Conservation (phyloP, 257 asterid genomes). For the Plantago major region DNA sequence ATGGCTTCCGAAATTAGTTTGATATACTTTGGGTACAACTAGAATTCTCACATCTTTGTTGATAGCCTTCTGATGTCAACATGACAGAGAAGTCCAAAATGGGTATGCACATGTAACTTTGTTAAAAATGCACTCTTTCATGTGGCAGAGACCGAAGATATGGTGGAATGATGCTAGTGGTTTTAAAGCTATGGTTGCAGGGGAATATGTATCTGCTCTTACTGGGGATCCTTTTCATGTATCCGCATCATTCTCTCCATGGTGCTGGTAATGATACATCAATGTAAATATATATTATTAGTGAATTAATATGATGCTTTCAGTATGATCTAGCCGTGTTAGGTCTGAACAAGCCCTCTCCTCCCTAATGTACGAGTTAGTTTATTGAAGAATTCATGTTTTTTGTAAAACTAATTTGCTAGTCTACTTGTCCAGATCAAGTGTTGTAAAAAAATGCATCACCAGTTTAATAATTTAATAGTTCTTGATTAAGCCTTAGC, state of each 20-base stretch:
- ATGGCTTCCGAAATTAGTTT: background rate
- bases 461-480: too few species aligned
- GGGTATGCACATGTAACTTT: background rate
- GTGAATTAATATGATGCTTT: too few species aligned
- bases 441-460: too few species aligned
- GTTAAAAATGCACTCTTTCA: constrained; percentile 7
- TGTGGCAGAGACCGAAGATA: constrained; percentile 35
- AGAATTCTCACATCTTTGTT: background rate
- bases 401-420: too few species aligned
- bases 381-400: too few species aligned
- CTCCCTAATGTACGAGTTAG: too few species aligned
- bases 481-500: too few species aligned
- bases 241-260: background rate
- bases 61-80: too few species aligned
- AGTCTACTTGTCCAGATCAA: too few species aligned
- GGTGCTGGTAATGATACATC: constrained; percentile 1
- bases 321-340: too few species aligned
- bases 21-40: background rate
- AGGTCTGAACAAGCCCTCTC: too few species aligned
- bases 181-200: background rate
- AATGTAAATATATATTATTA: too few species aligned
- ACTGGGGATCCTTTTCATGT: background rate
- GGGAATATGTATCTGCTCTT: constrained; percentile 1
- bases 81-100: background rate
- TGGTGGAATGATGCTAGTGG: constrained; percentile 21